Evolutionary conservation across 768 basidiomycete species (phyloP).

Genomic region (Tubosaeta sp.): DNA sequence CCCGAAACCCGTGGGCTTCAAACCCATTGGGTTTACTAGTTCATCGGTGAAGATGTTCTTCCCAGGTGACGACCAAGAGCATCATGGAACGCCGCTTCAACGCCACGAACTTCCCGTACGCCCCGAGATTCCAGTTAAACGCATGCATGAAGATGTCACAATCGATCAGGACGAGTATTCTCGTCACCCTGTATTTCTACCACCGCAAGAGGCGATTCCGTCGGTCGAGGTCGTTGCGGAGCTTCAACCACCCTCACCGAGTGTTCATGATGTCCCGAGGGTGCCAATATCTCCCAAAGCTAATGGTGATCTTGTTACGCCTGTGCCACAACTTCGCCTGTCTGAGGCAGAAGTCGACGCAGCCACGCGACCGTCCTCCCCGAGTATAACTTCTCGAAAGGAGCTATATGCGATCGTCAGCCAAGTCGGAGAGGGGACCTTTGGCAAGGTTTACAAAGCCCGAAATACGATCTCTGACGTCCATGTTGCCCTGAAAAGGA

Average conservation of each 20-base stretch:
- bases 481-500: conserved; percentile 90
- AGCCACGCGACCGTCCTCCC: conserved; percentile 27
- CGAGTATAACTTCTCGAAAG: conserved; percentile 29
- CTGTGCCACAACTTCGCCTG: conserved; percentile 16
- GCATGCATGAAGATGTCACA: conserved; percentile 20
- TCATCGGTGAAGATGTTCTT: conserved; percentile 75
- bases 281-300: conserved; percentile 21
- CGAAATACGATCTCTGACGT: conserved; percentile 71
- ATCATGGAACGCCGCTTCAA: conserved; percentile 24
- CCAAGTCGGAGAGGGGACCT: conserved; percentile 98
- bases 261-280: conserved; percentile 18
- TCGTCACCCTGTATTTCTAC: not conserved
- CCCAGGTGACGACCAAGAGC: conserved; percentile 72
- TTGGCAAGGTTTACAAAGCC: conserved; percentile 98
- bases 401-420: conserved; percentile 84
- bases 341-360: conserved; percentile 23
- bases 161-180: conserved; percentile 20
- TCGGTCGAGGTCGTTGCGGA: conserved; percentile 11
- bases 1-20: conserved; percentile 53
- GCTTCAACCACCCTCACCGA: conserved; percentile 15
- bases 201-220: conserved; percentile 10
- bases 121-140: conserved; percentile 27
- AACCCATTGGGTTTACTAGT: conserved; percentile 53
- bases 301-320: conserved; percentile 20
- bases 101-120: conserved; percentile 15